Evolutionary conservation across 116 monocot genomes (phyloP).

Genomic region (Cymodocea nodosa): DNA sequence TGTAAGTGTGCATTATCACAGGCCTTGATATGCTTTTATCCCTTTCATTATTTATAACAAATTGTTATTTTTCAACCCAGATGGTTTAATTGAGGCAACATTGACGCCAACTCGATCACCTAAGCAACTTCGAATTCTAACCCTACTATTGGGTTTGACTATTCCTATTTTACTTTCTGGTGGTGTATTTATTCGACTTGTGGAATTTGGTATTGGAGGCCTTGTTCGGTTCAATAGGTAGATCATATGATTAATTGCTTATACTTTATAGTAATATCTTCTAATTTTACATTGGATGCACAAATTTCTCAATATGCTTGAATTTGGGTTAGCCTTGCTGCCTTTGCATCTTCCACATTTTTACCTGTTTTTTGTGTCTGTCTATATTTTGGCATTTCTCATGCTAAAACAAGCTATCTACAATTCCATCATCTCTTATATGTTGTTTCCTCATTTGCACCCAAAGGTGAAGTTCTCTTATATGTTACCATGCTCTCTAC

Average conservation of each 20-base stretch:
- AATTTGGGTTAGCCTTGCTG: no score
- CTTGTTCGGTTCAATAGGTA: slow-evolving; percentile 83
- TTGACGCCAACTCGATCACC: slow-evolving; percentile 62
- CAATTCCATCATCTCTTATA: no score
- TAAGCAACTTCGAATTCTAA: slow-evolving; percentile 55
- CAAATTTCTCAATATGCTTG: no score
- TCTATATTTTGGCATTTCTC: no score
- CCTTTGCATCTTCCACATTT: no score
- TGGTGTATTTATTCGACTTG: slow-evolving; percentile 43
- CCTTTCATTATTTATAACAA: slow-evolving; percentile 9
- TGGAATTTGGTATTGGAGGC: slow-evolving; percentile 34
- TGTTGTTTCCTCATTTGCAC: no score
- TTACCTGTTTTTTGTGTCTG: no score
- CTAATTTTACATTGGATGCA: not conserved
- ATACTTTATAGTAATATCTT: not conserved
- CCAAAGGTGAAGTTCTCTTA: no score
- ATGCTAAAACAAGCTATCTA: no score
- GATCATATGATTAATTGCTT: not conserved
- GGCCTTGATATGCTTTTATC: not conserved
- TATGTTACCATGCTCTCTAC: no score
- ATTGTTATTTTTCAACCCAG: slow-evolving; percentile 22
- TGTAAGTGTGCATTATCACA: slow-evolving; percentile 40
- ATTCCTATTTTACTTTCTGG: slow-evolving; percentile 51
- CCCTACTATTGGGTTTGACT: slow-evolving; percentile 50
- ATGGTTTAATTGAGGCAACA: slow-evolving; percentile 96